Conservation (phyloP, 2,329 filamentous ascomycete genomes). For the Cercospora sojina region DNA sequence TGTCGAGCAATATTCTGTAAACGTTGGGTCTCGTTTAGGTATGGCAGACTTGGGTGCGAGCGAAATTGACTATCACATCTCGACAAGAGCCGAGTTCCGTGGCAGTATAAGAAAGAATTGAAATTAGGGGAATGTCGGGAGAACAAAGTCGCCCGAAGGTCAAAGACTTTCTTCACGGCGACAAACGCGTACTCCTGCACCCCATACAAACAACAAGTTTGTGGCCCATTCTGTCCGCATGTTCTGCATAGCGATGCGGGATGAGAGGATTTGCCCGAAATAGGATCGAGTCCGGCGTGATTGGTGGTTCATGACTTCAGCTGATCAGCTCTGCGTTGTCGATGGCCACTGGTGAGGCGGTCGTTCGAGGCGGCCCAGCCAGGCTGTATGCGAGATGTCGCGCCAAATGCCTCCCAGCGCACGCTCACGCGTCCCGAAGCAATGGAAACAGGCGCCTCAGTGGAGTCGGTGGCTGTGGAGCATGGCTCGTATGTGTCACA, state of each 20-base stretch:
- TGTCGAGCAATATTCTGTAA: not conserved
- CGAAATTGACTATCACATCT: not conserved
- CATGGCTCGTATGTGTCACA: slow-evolving; percentile 5
- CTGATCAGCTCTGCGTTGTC: not conserved
- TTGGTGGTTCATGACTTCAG: not conserved
- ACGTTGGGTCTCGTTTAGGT: not conserved
- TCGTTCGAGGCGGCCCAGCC: not conserved
- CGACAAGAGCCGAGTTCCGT: not conserved
- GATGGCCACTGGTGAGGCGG: not conserved
- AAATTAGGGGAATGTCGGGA: not conserved
- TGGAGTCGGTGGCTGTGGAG: not conserved
- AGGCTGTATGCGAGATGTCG: not conserved
- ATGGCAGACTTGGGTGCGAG: not conserved
- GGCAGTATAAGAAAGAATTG: not conserved
- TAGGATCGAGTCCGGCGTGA: not conserved
- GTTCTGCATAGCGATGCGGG: not conserved
- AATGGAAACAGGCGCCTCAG: not conserved
- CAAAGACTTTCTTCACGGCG: not conserved
- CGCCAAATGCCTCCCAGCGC: not conserved
- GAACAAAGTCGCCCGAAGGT: not conserved
- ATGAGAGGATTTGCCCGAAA: not conserved
- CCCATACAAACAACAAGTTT: not conserved
- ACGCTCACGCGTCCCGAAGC: not conserved
- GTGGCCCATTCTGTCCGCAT: not conserved
- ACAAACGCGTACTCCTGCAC: not conserved